Evolutionary conservation across 2,329 filamentous ascomycete genomes (phyloP), one percentile per base, ranked within the genome.

Genomic region (Trichoderma harzianum): DNA sequence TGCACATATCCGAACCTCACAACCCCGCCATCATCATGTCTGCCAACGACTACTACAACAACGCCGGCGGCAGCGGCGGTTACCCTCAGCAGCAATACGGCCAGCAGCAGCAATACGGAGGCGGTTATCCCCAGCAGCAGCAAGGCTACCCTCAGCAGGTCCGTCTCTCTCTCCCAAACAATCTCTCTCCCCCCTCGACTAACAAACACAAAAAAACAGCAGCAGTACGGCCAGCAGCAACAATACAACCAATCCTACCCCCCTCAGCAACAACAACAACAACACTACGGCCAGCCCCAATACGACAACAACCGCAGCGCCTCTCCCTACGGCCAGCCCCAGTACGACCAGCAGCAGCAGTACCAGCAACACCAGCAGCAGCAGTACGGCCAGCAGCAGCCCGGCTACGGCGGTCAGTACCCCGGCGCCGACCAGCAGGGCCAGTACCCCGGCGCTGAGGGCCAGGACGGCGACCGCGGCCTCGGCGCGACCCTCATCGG

Each of bases 401-500:
- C 79, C 74, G 69, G 66, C 28, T 63, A 61, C 34, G 26, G 60
- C 32, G 26, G 60, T n/a, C 58, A 68, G 7, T 61, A 72, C 24
- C 73, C 76, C 69, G 74, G 72, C 16, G 30, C 26, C 28, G 55
- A 58, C 16, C 55, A 58, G 28, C 55, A 58, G 26, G 30, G 77
- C 76, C 14, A 75, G 75, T 5, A 74, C 76, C 10, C 72, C n/a
- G 76, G 79, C 3, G 74, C 76, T 16, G 77, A 57, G 21, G 78
- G 78, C 11, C 81, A 80, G 6, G 78, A 82, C 53, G 81, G 80
- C 57, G 87, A 89, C n/a, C 85, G 87, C 62, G 88, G 88, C 39
- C 82, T 90, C 21, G 87, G 86, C 5, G 85, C 87, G 1, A 84
- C 87, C 3, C 76, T 89, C 30, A 74, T 86, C 1, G 87, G 87